Conservation (phyloP, 2,329 filamentous ascomycete genomes). For the Hypoxylon rubiginosum region DNA sequence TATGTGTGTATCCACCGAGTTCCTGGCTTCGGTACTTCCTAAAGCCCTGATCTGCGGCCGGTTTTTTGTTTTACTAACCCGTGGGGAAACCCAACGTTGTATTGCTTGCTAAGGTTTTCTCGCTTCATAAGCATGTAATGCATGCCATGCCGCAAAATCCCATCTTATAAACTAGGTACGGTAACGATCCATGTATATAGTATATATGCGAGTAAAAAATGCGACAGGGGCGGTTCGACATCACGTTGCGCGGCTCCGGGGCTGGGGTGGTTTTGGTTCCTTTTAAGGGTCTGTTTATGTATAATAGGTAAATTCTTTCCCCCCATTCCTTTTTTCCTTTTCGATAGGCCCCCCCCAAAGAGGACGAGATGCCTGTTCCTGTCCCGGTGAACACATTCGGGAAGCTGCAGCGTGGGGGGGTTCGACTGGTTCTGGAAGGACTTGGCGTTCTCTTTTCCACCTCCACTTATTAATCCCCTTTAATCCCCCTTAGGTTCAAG, state of each 20-base stretch:
- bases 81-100: no score
- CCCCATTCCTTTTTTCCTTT: slow-evolving; percentile 14
- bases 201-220: background rate
- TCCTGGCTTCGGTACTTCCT: background rate
- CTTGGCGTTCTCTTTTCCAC: slow-evolving; percentile 26
- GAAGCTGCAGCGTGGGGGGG: slow-evolving; percentile 29
- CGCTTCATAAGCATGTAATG: background rate
- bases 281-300: background rate
- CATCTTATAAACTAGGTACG: slow-evolving; percentile 7
- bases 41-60: no score
- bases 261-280: slow-evolving; percentile 35
- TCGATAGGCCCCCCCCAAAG: slow-evolving; percentile 13
- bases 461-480: background rate
- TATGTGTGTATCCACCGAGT: background rate
- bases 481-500: background rate
- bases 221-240: slow-evolving; percentile 23
- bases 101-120: background rate
- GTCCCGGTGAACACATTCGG: slow-evolving; percentile 38
- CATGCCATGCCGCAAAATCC: background rate
- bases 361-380: slow-evolving; percentile 25
- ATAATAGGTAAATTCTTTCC: no score
- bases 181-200: slow-evolving; percentile 1
- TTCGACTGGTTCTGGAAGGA: slow-evolving; percentile 41
- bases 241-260: slow-evolving; percentile 42
- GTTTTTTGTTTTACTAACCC: no score